phyloP scores from a whole-genome alignment of 2,329 filamentous ascomycete genomes.

The Triangularia verruculosa region DNA sequence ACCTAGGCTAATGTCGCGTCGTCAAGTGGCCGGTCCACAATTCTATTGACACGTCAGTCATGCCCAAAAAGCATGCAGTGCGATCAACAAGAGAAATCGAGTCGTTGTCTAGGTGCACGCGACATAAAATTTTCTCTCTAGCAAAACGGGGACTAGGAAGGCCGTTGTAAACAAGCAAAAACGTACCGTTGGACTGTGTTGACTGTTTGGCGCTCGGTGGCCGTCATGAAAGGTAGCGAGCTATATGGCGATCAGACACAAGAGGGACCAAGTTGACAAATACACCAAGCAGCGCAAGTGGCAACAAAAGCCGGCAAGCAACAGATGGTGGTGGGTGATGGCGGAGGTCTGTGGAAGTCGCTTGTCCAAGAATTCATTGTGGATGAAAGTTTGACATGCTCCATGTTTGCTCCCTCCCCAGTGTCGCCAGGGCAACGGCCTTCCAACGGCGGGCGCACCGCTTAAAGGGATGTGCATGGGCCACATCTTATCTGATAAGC shows the following conservation, averaged over 20 bases:
- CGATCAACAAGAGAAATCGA: neutral
- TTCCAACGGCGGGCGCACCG: neutral
- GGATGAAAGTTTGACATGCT: slow-evolving; percentile 10
- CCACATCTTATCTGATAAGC: slow-evolving; percentile 15
- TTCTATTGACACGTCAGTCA: slow-evolving; percentile 7
- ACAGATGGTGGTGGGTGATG: slow-evolving; percentile 3
- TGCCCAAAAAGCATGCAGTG: neutral
- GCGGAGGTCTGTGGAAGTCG: slow-evolving; percentile 15
- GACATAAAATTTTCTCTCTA: neutral
- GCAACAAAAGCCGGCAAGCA: neutral
- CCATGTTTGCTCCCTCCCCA: slow-evolving; percentile 18
- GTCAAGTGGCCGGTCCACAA: neutral
- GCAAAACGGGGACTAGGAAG: neutral
- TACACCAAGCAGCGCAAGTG: neutral
- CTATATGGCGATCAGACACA: slow-evolving; percentile 2
- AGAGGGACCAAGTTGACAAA: neutral
- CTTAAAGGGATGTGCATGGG: slow-evolving; percentile 1
- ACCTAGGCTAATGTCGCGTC: neutral
- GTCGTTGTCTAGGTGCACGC: neutral
- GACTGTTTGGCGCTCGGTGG: neutral
- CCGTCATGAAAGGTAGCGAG: slow-evolving; percentile 1
- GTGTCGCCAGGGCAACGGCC: slow-evolving; percentile 23
- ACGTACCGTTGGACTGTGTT: slow-evolving; percentile 3
- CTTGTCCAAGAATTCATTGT: slow-evolving; percentile 17
- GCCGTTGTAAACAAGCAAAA: slow-evolving; percentile 4